These are phyloP conservation scores for Colletotrichum trifolii DNA, from an alignment of 2,329 filamentous ascomycete genomes.

Conservation along the genomic window DNA sequence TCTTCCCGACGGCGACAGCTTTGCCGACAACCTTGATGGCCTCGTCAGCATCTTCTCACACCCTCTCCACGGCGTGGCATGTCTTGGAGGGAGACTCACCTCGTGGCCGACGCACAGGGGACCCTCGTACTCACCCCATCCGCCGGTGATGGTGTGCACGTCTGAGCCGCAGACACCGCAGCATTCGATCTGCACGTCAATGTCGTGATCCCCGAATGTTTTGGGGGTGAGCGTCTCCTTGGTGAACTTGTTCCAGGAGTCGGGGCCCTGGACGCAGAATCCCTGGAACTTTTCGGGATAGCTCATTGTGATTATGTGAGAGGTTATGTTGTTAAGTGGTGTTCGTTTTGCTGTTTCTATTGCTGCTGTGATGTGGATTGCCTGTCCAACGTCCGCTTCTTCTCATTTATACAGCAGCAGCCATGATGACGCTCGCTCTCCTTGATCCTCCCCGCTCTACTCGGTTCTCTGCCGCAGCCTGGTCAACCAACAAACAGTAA, in stretches of 20 bases:
- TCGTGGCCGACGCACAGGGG: conserved; percentile 69
- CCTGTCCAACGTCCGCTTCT: not conserved
- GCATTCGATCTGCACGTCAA: conserved; percentile 77
- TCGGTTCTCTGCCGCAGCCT: not conserved
- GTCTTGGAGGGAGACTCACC: conserved; percentile 21
- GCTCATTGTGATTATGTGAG: conserved; percentile 46
- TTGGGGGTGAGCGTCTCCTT: conserved; percentile 51
- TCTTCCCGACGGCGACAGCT: conserved; percentile 58
- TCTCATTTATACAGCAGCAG: conserved; percentile 1
- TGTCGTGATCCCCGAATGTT: conserved; percentile 47
- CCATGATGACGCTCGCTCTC: conserved; percentile 23
- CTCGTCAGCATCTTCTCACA: not conserved
- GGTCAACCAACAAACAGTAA: not conserved
- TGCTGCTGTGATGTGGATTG: not conserved
- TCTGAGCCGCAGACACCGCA: conserved; percentile 74
- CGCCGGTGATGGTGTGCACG: conserved; percentile 67
- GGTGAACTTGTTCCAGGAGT: conserved; percentile 55
- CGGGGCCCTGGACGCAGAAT: conserved; percentile 55
- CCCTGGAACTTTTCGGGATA: conserved; percentile 57
- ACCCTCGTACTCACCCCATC: conserved; percentile 61
- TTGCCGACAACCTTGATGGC: conserved; percentile 61
- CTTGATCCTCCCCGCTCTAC: not conserved
- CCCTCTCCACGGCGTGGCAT: not conserved
- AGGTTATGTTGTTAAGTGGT: not conserved
- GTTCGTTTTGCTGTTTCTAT: not conserved